Evolutionary conservation across 2,329 filamentous ascomycete species (phyloP), one percentile per base, ranked within the genome.

Genomic region (Simplicillium sp.): DNA sequence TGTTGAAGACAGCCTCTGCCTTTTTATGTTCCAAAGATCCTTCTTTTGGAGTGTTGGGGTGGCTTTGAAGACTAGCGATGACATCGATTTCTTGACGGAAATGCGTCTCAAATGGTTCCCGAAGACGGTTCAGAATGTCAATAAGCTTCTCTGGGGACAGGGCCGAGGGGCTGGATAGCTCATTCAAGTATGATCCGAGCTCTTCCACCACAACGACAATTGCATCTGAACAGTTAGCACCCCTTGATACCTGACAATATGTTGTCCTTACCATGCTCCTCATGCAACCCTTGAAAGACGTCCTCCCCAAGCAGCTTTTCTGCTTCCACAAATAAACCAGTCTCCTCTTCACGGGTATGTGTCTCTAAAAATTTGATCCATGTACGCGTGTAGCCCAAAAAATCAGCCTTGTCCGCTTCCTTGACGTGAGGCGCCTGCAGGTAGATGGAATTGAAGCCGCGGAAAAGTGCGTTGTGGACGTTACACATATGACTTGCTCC

Each of bases 271-370:
- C 67, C 61, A 46, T 74, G 71, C 48, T 75, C 69, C 41, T 65
- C 58, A 45, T 71, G 61, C 2, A 67, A 74, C 41, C 58, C 62
- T 1, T 55, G 61, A 56, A 67, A 74, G 39, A 74, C 54, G 1
- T 54, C 59, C 51, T 70, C 67, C 11, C 57, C 53, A 32, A 70
- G 56, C 25, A 67, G 50, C 29, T 65, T 59, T 50, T 70, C 69
- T 20, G 75, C 59, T 46, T 66, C 63, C 33, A 67, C 61, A 50
- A 76, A 76, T 28, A 75, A 58, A 1, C 55, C 60, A 2, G 52
- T 58, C 50, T 76, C 72, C 53, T 77, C 71, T 49, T 73, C 70
- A 38, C 71, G 65, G 50, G 75, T 70, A 54, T 77, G 71, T 32
- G 68, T 66, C 47, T 64, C 65, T 41, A 77, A 65, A 47, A 73